Evolutionary conservation across 2,329 filamentous ascomycete species (phyloP).

Genomic region (Pseudogymnoascus sp.): DNA sequence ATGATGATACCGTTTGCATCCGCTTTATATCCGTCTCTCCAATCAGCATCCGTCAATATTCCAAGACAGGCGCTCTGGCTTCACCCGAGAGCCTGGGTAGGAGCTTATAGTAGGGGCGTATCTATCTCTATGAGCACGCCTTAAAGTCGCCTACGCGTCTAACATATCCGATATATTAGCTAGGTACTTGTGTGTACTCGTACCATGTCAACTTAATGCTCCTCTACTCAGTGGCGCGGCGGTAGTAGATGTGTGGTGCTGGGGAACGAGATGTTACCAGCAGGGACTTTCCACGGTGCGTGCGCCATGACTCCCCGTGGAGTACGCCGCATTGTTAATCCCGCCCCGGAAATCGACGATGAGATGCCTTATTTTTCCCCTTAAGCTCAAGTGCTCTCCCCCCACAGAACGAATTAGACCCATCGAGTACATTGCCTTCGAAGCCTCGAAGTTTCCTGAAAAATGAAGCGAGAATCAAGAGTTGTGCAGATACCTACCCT

Average conservation of each 20-base stretch:
- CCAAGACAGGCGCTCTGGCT: neutral
- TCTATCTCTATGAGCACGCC: neutral
- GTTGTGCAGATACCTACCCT: neutral
- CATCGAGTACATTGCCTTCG: neutral
- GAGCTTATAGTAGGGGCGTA: neutral
- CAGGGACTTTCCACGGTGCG: neutral
- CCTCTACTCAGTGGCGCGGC: neutral
- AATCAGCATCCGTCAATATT: neutral
- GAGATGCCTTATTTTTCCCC: neutral
- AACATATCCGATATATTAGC: too few species aligned
- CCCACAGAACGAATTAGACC: neutral
- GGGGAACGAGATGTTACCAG: neutral
- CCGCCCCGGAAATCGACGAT: neutral
- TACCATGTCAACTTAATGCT: neutral
- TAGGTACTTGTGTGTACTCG: neutral
- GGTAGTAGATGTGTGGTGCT: neutral
- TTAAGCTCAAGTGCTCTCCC: neutral
- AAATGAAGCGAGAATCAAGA: slow-evolving; percentile 2
- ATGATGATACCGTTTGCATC: neutral
- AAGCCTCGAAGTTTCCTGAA: neutral
- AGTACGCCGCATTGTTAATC: slow-evolving; percentile 1
- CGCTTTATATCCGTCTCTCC: neutral
- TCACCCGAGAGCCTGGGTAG: neutral
- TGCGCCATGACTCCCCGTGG: neutral
- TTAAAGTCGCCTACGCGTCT: neutral